Conservation (phyloP, 2,329 filamentous ascomycete species). For the Phyllosticta citribraziliensis region DNA sequence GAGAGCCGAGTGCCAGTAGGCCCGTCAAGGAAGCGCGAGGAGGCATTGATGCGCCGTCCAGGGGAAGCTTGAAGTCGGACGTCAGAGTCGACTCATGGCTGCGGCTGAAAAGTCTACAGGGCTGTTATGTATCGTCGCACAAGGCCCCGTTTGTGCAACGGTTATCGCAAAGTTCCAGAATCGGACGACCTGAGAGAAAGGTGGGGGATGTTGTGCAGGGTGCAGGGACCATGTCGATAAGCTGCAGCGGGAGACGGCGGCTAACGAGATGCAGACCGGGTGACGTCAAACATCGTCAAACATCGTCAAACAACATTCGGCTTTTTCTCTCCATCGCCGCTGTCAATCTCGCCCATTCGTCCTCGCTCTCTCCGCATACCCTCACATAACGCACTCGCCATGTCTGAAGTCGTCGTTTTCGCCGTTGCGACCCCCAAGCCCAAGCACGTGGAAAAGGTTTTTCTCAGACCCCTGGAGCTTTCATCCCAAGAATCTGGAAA, state of each 20-base stretch:
- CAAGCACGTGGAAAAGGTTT: slow-evolving; percentile 23
- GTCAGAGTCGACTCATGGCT: neutral
- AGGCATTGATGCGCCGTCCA: neutral
- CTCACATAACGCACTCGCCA: slow-evolving; percentile 15
- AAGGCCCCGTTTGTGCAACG: neutral
- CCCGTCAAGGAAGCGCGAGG: neutral
- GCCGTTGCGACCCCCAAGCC: slow-evolving; percentile 23
- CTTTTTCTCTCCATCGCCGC: neutral
- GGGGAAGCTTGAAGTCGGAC: neutral
- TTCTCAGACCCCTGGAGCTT: neutral
- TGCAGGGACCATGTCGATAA: neutral
- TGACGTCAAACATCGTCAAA: neutral
- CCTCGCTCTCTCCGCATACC: neutral
- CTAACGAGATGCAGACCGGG: neutral
- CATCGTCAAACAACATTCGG: neutral
- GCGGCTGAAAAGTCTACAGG: neutral
- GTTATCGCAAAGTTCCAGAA: neutral
- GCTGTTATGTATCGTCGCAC: neutral
- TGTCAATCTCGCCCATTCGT: neutral
- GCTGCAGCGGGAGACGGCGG: neutral
- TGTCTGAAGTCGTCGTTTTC: slow-evolving; percentile 18
- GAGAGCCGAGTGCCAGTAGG: neutral
- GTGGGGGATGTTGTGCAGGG: neutral
- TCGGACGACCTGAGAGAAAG: neutral
- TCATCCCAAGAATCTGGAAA: neutral